Conservation (phyloP, 2,329 filamentous ascomycete genomes). For the Diaporthe citrichinensis region DNA sequence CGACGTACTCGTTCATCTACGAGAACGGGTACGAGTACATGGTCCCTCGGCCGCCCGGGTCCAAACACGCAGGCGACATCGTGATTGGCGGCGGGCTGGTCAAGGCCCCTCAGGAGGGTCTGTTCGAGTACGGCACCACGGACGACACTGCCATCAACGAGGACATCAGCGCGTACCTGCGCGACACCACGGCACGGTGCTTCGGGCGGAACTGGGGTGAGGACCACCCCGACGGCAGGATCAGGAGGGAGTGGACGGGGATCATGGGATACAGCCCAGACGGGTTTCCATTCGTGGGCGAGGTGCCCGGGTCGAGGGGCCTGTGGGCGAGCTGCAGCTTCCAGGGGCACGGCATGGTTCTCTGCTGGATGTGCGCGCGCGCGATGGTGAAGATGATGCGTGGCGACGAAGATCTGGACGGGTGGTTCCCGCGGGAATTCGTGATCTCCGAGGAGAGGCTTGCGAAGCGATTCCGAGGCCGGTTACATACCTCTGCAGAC, state of each 20-base stretch:
- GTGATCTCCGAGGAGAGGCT: slow-evolving; percentile 62
- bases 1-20: slow-evolving; percentile 75
- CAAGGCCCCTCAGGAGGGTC: slow-evolving; percentile 56
- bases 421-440: slow-evolving; percentile 70
- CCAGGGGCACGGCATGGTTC: slow-evolving; percentile 77
- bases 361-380: slow-evolving; percentile 71
- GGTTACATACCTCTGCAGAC: slow-evolving; percentile 43
- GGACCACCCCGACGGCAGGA: slow-evolving; percentile 56
- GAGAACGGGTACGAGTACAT: slow-evolving; percentile 76
- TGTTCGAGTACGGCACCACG: slow-evolving; percentile 66
- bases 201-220: slow-evolving; percentile 68
- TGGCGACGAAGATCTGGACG: slow-evolving; percentile 49
- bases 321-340: slow-evolving; percentile 73
- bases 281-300: slow-evolving; percentile 66
- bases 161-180: slow-evolving; percentile 64
- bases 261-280: slow-evolving; percentile 71
- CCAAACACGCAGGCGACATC: slow-evolving; percentile 63
- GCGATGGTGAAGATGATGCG: slow-evolving; percentile 69
- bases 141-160: slow-evolving; percentile 68
- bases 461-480: slow-evolving; percentile 52
- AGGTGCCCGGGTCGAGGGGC: slow-evolving; percentile 58
- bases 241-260: slow-evolving; percentile 66
- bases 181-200: slow-evolving; percentile 58
- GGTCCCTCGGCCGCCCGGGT: slow-evolving; percentile 67
- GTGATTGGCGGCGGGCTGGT: slow-evolving; percentile 73